phyloP scores from a whole-genome alignment of 495 filamentous ascomycete genomes.

The Friedmanniomyces simplex region DNA sequence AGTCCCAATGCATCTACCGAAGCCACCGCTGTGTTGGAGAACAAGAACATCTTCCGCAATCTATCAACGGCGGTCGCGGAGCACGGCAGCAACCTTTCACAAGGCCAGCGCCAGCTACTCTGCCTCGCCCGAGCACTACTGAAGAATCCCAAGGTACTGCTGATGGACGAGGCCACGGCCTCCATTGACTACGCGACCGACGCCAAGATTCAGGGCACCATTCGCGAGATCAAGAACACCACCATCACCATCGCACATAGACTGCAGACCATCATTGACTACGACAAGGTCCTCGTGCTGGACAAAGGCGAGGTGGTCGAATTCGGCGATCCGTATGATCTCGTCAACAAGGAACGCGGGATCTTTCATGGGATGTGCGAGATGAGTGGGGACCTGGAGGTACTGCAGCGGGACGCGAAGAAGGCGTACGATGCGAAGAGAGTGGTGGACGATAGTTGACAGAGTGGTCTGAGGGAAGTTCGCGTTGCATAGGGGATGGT shows the following conservation, averaged over 20 bases:
- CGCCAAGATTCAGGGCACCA: slow-evolving; percentile 88
- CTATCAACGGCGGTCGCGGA: slow-evolving; percentile 77
- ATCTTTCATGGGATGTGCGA: slow-evolving; percentile 89
- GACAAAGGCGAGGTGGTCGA: slow-evolving; percentile 84
- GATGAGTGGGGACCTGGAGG: slow-evolving; percentile 78
- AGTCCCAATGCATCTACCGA: neutral
- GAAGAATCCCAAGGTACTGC: slow-evolving; percentile 78
- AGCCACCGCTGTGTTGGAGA: slow-evolving; percentile 35
- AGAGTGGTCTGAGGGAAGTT: neutral
- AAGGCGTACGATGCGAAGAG: slow-evolving; percentile 51
- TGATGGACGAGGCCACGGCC: slow-evolving; percentile 99
- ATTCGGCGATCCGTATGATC: slow-evolving; percentile 74
- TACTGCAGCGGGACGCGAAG: slow-evolving; percentile 62
- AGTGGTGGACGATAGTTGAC: slow-evolving; percentile 38
- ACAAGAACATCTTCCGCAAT: slow-evolving; percentile 92
- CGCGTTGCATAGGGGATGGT: neutral
- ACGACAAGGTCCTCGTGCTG: slow-evolving; percentile 95
- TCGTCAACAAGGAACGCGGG: slow-evolving; percentile 57
- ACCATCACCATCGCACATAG: slow-evolving; percentile 99
- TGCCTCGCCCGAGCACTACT: slow-evolving; percentile 92
- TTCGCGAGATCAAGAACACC: slow-evolving; percentile 71
- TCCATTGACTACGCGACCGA: slow-evolving; percentile 97
- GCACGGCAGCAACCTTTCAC: slow-evolving; percentile 90
- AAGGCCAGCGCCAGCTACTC: slow-evolving; percentile 90
- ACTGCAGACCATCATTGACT: slow-evolving; percentile 91